Evolutionary conservation across 2,329 filamentous ascomycete species (phyloP).

Genomic region (Talaromyces sp.): DNA sequence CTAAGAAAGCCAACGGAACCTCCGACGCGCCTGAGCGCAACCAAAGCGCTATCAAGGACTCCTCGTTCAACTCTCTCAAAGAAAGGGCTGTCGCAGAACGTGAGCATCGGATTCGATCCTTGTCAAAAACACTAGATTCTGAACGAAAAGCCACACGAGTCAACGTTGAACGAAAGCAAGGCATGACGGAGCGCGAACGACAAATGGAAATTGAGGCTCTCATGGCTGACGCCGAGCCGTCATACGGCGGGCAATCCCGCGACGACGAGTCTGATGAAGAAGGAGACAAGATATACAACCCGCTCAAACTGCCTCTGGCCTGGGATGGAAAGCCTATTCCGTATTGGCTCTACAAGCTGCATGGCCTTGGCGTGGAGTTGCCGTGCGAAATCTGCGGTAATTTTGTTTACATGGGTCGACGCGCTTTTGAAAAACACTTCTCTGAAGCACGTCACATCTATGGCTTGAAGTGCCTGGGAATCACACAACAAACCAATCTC

Average conservation of each 20-base stretch:
- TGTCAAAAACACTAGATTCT: slow-evolving; percentile 76
- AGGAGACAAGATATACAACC: slow-evolving; percentile 89
- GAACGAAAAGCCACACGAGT: slow-evolving; percentile 84
- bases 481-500: slow-evolving; percentile 74
- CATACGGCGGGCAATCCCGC: slow-evolving; percentile 24
- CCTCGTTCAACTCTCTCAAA: slow-evolving; percentile 56
- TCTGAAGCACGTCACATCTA: slow-evolving; percentile 91
- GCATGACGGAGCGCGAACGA: slow-evolving; percentile 94
- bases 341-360: slow-evolving; percentile 97
- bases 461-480: slow-evolving; percentile 87
- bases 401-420: slow-evolving; percentile 95
- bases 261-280: slow-evolving; percentile 65
- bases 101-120: slow-evolving; percentile 74
- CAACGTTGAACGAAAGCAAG: slow-evolving; percentile 93
- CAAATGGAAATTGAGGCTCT: slow-evolving; percentile 89
- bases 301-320: slow-evolving; percentile 86
- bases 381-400: slow-evolving; percentile 96
- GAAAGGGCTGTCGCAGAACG: slow-evolving; percentile 86
- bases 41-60: slow-evolving; percentile 13
- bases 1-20: slow-evolving; percentile 44
- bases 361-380: slow-evolving; percentile 91
- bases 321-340: slow-evolving; percentile 99
- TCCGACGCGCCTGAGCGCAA: slow-evolving; percentile 28
- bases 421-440: slow-evolving; percentile 98
- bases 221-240: slow-evolving; percentile 55